Evolutionary conservation across 140 eudicot species (phyloP).

Genomic region (Cichorium intybus): DNA sequence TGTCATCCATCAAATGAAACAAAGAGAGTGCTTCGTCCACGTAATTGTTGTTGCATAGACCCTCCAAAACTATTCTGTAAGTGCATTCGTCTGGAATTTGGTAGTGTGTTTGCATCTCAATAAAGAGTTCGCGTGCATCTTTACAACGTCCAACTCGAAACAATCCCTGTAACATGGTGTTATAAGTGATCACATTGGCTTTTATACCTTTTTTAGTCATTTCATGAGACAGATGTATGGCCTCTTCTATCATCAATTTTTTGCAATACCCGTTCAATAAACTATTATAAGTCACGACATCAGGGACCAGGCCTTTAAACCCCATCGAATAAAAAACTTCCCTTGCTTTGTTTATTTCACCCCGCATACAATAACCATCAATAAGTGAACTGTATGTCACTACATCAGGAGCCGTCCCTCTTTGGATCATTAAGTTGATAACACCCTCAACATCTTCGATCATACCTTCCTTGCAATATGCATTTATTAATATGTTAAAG

Average conservation of each 20-base stretch:
- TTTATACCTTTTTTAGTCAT: too few species aligned
- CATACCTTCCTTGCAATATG: slow-evolving; percentile 17
- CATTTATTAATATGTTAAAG: slow-evolving; percentile 5
- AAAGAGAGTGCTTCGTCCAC: slow-evolving; percentile 14
- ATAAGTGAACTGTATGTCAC: slow-evolving; percentile 12
- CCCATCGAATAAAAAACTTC: neutral
- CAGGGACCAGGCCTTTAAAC: too few species aligned
- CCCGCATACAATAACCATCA: slow-evolving; percentile 10
- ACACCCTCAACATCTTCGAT: slow-evolving; percentile 12
- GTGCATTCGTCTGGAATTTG: slow-evolving; percentile 1
- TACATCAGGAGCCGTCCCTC: neutral
- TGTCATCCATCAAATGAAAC: slow-evolving; percentile 6
- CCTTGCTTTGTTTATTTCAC: slow-evolving; percentile 15
- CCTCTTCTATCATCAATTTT: too few species aligned
- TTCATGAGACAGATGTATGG: too few species aligned
- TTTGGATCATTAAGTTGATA: slow-evolving; percentile 9
- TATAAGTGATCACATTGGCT: too few species aligned
- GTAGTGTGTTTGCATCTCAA: slow-evolving; percentile 14
- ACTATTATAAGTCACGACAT: too few species aligned
- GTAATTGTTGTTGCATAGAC: slow-evolving; percentile 15
- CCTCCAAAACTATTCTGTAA: slow-evolving; percentile 5
- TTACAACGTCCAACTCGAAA: too few species aligned
- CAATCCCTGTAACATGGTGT: too few species aligned
- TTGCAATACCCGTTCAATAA: too few species aligned
- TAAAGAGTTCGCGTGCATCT: slow-evolving; percentile 13